Conservation (phyloP, 805 yeast genomes). For the Hanseniaspora mollemarum region DNA sequence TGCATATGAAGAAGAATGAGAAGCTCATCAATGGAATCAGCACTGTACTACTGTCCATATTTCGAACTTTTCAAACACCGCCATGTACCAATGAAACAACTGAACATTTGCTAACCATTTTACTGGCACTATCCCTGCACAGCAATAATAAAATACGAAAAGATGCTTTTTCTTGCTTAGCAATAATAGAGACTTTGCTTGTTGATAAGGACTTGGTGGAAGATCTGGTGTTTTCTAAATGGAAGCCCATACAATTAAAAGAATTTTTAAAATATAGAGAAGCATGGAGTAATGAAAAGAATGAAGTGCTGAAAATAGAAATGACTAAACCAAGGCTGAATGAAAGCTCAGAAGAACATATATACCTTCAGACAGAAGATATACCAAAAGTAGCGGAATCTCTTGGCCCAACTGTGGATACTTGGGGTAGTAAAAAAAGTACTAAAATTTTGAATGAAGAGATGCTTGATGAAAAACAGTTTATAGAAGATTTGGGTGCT, state of each 20-base stretch:
- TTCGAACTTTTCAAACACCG: constrained; percentile 26
- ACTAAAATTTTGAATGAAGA: constrained; percentile 17
- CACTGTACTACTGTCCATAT: constrained; percentile 25
- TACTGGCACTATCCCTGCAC: constrained; percentile 67
- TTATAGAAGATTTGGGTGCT: neutral
- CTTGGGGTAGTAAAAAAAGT: neutral
- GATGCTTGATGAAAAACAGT: neutral
- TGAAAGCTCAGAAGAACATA: neutral
- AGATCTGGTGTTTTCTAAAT: constrained; percentile 47
- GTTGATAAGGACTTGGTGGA: constrained; percentile 45
- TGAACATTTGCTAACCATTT: constrained; percentile 39
- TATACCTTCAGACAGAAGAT: neutral
- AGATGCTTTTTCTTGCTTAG: constrained; percentile 58
- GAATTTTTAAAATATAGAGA: constrained; percentile 51
- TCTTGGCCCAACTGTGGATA: neutral
- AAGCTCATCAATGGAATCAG: constrained; percentile 10
- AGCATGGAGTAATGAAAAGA: neutral
- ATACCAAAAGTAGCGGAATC: constrained; percentile 3
- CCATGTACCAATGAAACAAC: constrained; percentile 16
- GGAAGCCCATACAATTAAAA: constrained; percentile 86
- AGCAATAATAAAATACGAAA: constrained; percentile 79
- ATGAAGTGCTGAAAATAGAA: constrained; percentile 19
- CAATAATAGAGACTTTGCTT: constrained; percentile 63
- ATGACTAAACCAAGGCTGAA: constrained; percentile 10
- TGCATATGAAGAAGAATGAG: constrained; percentile 2